These are phyloP conservation scores for Penstemon newberryi DNA, from an alignment of 257 asterid species.

Conservation along the genomic window DNA sequence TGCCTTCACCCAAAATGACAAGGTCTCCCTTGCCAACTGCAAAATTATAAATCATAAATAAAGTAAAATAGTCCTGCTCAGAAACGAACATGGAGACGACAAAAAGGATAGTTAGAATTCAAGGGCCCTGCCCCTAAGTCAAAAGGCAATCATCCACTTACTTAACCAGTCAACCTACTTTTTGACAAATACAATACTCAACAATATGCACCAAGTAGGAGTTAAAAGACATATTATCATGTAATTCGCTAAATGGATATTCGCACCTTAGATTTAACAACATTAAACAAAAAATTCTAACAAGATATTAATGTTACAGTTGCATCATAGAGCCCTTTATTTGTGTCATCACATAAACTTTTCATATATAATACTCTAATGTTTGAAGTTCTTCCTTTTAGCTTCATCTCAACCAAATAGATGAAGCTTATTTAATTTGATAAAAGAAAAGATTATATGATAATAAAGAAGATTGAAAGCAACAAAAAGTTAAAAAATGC, in stretches of 20 bases:
- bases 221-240: background rate
- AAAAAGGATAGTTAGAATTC: background rate
- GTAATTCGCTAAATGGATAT: background rate
- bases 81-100: background rate
- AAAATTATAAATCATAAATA: slow-evolving; percentile 15
- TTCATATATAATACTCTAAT: background rate
- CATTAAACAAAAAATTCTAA: background rate
- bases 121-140: background rate
- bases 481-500: slow-evolving; percentile 27
- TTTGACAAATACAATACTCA: background rate
- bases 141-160: background rate
- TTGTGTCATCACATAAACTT: background rate
- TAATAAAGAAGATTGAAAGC: background rate
- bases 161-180: background rate
- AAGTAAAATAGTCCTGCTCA: background rate
- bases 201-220: background rate
- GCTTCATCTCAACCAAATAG: background rate
- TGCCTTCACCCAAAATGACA: slow-evolving; percentile 97
- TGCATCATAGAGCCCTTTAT: background rate
- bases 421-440: background rate
- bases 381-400: background rate
- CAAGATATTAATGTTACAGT: background rate
- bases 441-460: background rate
- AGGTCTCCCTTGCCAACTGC: slow-evolving; percentile 95
- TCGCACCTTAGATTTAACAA: background rate